Base-by-base conservation (phyloP, 208 protist species). In the Wallacemonas sp. region DNA sequence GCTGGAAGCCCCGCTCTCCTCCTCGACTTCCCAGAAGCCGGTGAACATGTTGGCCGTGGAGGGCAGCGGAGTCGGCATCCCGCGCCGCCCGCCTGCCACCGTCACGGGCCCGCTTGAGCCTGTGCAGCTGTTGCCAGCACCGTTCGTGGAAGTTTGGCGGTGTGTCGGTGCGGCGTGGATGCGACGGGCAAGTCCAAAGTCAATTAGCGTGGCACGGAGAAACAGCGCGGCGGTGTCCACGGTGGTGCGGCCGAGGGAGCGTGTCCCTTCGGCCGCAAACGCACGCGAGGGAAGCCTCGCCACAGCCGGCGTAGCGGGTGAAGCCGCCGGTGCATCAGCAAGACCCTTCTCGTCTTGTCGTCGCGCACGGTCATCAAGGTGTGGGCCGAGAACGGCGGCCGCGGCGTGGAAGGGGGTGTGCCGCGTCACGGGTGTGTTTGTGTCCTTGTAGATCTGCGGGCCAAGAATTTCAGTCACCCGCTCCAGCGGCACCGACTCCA, bases 101-200 rank as follows among this genome's bases (percentile, higher is more conserved):
- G 39, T 45, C 39, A 15, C 27, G 24, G 34, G 36, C 36, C 38
- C 38, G 19, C 28, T 42, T 28, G 30, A 22, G 39, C 53, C 42
- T 42, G 66, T 55, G 3, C 12, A 6, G 31, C 60, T 60, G 9
- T 36, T 19, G 41, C 34, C 28, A 8, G 45, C 31, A 15, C 34
- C 24, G 26, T 17, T 62, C 9, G 59, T 17, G 14, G 62, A 47
- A 4, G 26, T 14, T 27, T 19, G 47, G 21, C 47, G 39, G 58
- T 21, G 66, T 44, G 15, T 47, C 45, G 45, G 36, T 22, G 47
- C 54, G 21, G 60, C 24, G 33, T 68, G 70, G 22, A 79, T 90
- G 61, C 80, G 80, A 14, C 80, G 81, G 17, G 87, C 77, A 4
- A 93, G 65, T 2, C 87, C 87, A 69, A 93, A 93, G 70, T 93